Evolutionary conservation across 2,329 filamentous ascomycete species (phyloP), one percentile per base, ranked within the genome.

Genomic region (Botrytis cinerea): DNA sequence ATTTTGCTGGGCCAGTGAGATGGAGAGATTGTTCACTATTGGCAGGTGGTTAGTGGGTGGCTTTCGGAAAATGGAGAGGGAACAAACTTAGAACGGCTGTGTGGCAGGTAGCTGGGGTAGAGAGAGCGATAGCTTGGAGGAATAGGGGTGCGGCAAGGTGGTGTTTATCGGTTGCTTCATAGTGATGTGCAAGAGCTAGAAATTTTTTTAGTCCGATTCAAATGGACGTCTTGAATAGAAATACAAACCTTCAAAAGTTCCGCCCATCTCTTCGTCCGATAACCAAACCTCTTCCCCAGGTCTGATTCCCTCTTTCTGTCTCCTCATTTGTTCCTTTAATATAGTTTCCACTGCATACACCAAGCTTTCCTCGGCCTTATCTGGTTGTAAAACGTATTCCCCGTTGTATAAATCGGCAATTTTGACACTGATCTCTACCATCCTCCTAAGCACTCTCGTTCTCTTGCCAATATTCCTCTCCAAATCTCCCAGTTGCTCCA

Each of bases 131-230:
- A 9, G 95, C 93, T 80, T 97, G 94, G 78, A 98, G 89, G 81
- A 95, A 97, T 45, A 98, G 86, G 5, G 95, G 94, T 35, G 95
- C 88, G 9, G 95, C 92, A 2, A 98, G 89, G 77, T 95, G 93
- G 79, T 94, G 91, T 78, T 93, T 89, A 62, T 91, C 88, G 78
- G 89, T 90, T 67, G 87, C 86, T 79, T 93, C 90, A 82, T 97
- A 98, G 78, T 91, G 90, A 73, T 91, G 87, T 28, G 89, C 95
- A 38, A 98, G 87, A 20, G 93, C 91, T 88, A 80, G 73, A 74
- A 80, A 28, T n/a, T n/a, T n/a, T n/a, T 80, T 80, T 74, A 83
- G 81, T 43, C 51, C 12, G 22, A 7, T 35, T 61, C 40, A 40
- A 48, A 18, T 54, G 63, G 20, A 25, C 4, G 5, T 28, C 20